phyloP scores from a whole-genome alignment of 306 rosid species.

The Parietaria judaica region DNA sequence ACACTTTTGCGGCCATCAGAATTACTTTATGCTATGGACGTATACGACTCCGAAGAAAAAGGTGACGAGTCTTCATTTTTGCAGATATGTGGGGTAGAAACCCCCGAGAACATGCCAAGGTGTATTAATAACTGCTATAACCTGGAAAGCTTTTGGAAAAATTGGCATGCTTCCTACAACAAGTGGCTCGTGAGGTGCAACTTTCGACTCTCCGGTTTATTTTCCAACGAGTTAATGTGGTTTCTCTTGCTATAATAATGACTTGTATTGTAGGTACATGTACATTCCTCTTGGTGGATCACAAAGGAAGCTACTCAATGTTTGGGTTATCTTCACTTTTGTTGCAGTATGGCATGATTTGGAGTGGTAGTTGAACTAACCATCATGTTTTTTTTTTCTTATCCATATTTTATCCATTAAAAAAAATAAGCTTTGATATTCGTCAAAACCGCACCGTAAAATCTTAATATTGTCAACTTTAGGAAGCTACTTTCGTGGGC shows the following conservation, averaged over 20 bases:
- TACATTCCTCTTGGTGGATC: conserved; percentile 94
- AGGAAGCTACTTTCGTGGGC: conserved; percentile 99
- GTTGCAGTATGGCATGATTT: conserved; percentile 94
- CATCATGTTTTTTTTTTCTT: conserved; percentile 14
- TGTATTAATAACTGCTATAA: conserved; percentile 84
- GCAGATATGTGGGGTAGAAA: conserved; percentile 77
- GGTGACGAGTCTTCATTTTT: conserved; percentile 8
- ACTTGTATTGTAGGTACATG: conserved; percentile 57
- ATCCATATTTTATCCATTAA: conserved; percentile 12
- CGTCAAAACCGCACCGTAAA: conserved; percentile 13
- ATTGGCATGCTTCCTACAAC: conserved; percentile 97
- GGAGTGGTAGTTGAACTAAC: conserved; percentile 56
- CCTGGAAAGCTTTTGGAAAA: conserved; percentile 92
- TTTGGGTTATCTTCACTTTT: conserved; percentile 90
- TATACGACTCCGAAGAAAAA: conserved; percentile 1
- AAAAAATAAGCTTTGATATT: conserved; percentile 17
- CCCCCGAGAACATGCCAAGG: conserved; percentile 94
- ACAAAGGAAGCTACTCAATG: conserved; percentile 60
- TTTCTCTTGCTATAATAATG: conserved; percentile 1
- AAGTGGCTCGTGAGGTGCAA: conserved; percentile 96
- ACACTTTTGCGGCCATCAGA: too few species aligned
- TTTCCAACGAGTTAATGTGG: neutral
- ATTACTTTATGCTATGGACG: too few species aligned
- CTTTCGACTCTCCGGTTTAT: conserved; percentile 18
- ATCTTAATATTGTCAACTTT: conserved; percentile 21